Evolutionary conservation across 768 basidiomycete genomes (phyloP), one percentile per base, ranked within the genome.

Genomic region (Favolaschia claudopus): DNA sequence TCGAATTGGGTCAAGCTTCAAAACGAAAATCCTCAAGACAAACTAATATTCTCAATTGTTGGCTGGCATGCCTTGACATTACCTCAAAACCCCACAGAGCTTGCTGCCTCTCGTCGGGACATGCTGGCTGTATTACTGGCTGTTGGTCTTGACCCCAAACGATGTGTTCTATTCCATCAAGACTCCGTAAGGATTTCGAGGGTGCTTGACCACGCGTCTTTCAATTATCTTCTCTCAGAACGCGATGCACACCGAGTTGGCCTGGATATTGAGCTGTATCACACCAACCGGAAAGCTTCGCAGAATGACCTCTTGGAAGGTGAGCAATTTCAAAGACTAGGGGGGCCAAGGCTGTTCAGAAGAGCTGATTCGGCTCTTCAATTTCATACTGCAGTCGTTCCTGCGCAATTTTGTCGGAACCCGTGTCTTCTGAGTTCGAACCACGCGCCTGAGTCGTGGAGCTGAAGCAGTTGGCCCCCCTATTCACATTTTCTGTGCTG

Each of bases 271-370:
- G 55, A 92, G 85, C 62, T 96, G 94, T 66, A 75, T 95, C 29
- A 89, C 93, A 0, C 89, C 94, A 0, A 80, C 96, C 20, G 93
- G 94, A 10, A 88, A 87, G 64, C 76, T 98, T 10, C 85, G 87
- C 36, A 76, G 95, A 38, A 97, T 98, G 96, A 98, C 95, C 5
- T 95, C 93, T 0, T 98, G 96, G 95, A 99, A 98, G 85, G 94
- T 92, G 58, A 27, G 77, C 59, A 15, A 15, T 32, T 13, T 29
- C n/a, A n/a, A n/a, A n/a, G n/a, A n/a, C n/a, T n/a, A n/a, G n/a
- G n/a, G n/a, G n/a, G n/a, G n/a, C n/a, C n/a, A n/a, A n/a, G n/a
- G n/a, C n/a, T n/a, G n/a, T n/a, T n/a, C n/a, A n/a, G n/a, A n/a
- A n/a, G n/a, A n/a, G n/a, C n/a, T n/a, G n/a, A n/a, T n/a, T n/a